Percentiles rank a stretch among this genome's conserved stretches.
These are phyloP conservation scores for Komagataea norvegica DNA, from an alignment of 1,139 yeast genomes.

Conservation along the genomic window DNA sequence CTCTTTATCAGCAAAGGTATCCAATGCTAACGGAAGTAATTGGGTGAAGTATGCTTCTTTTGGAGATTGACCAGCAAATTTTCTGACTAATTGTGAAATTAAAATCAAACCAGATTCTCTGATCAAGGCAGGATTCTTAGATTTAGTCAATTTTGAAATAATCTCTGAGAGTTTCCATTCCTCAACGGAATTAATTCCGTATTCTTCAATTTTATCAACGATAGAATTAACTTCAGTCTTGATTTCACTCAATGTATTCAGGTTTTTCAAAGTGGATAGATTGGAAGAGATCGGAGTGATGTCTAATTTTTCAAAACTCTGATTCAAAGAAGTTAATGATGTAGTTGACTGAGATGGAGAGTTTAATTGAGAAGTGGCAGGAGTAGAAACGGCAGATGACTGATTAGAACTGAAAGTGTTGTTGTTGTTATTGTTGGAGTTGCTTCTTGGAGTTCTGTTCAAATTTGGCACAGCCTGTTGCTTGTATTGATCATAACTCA, in stretches of 20 bases:
- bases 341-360: conserved; percentile 41
- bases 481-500: conserved; percentile 24
- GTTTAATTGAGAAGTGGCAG: conserved; percentile 21
- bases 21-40: conserved; percentile 54
- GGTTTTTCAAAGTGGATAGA: conserved; percentile 51
- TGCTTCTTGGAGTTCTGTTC: conserved; percentile 17
- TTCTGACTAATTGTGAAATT: conserved; percentile 62
- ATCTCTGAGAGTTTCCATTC: conserved; percentile 67
- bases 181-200: conserved; percentile 47
- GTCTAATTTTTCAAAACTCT: conserved; percentile 63
- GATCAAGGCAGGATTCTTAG: conserved; percentile 66
- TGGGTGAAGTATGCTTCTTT: conserved; percentile 69
- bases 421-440: conserved; percentile 6
- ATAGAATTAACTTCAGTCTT: conserved; percentile 57
- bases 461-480: conserved; percentile 13
- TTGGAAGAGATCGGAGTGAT: conserved; percentile 65
- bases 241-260: conserved; percentile 59
- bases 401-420: conserved; percentile 10
- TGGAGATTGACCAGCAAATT: conserved; percentile 63
- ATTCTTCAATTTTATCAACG: conserved; percentile 42
- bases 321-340: conserved; percentile 64
- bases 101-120: conserved; percentile 73
- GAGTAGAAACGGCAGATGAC: conserved; percentile 25
- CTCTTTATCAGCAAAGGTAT: conserved; percentile 78
- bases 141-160: conserved; percentile 59